Base-by-base conservation (phyloP, 768 basidiomycete species). In the Agrocybe pediades region DNA sequence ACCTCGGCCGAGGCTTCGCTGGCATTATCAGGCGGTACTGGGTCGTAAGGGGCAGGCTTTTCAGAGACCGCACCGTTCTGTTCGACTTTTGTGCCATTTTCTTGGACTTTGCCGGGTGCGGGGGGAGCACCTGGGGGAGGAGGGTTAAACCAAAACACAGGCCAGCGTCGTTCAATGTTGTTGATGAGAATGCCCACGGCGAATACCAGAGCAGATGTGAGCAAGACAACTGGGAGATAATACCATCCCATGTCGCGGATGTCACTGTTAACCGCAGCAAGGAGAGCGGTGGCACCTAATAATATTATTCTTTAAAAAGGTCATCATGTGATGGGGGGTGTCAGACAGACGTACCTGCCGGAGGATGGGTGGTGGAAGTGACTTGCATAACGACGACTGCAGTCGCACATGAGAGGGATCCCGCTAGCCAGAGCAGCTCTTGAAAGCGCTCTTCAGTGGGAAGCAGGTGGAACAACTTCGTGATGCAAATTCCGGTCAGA, bases 221-320 rank as follows among this genome's bases (percentile, higher is more conserved):
- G 71, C 9, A 84, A 68, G 43, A 83, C 62, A 41, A 83, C 73
- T 13, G 80, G 80, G 11, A 85, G 68, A 53, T 80, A 78, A 58
- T 81, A 78, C 82, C 81, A 83, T 11, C 75, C 76, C 41, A 82
- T 61, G n/a, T 65, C 57, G 16, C 77, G 63, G 16, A 80, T 64
- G 15, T 78, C 69, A 13, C 68, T 54, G 59, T 74, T 76, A 23
- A 78, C 63, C 2, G 76, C 72, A 17, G 80, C 75, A 9, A 83
- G 67, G 27, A 83, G 68, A 19, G 82, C 80, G 1, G 81, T 82
- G n/a, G 80, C 82, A 52, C 82, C 75, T 76, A 54, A 42, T n/a
- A n/a, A 17, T 7, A 21, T 15, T n/a, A 36, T 40, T 23, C 9
- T 40, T 7, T 2, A 19, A 42, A 19, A 30, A 30, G 24, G 43